Evolutionary conservation across 805 yeast genomes (phyloP), one percentile per base, ranked within the genome.

Genomic region (Wickerhamiella sergipiensis): DNA sequence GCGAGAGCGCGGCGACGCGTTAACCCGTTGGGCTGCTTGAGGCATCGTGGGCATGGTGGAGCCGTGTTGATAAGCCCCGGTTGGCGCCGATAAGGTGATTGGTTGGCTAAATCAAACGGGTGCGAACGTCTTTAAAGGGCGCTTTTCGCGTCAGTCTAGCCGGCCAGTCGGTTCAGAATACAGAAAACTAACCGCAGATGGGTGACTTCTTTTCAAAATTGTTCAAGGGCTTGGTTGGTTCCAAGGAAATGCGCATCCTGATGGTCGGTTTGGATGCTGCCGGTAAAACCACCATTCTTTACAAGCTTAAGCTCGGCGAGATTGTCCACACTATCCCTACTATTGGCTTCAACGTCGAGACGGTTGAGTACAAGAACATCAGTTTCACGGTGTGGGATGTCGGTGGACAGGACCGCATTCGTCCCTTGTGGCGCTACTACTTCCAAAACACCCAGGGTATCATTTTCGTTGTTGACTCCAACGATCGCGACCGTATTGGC

Each of bases 231-330:
- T 92, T 89, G 63, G 85, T 90, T 67, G 96, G 96, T 75, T 88
- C 87, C 74, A 89, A 85, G 76, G 97, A 88, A 71, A 89, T 88
- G 96, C 84, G 96, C 76, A 88, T 88, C 66, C 81, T 88, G 71
- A 88, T 88, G 96, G 96, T 88, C 68, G 97, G 97, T 74, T 80
- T 88, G 64, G 96, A 88, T 71, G 95, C 95, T 66, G 97, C 97
- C 61, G 97, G 97, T 83, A 88, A 88, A 75, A 88, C 96, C 71
- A 88, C 97, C 71, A 89, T 88, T 67, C 78, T 88, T 66, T 88
- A 88, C 75, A 88, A 88, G 76, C 81, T 88, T 71, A 88, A 88
- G 72, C 80, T 88, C 63, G 96, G 95, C 68, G 96, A 88, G 76
- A 86, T 88, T 64, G 95, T 88, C 66, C 87, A 95, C 64, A 88